phyloP scores from a whole-genome alignment of 306 rosid genomes.

The Senna siamea region DNA sequence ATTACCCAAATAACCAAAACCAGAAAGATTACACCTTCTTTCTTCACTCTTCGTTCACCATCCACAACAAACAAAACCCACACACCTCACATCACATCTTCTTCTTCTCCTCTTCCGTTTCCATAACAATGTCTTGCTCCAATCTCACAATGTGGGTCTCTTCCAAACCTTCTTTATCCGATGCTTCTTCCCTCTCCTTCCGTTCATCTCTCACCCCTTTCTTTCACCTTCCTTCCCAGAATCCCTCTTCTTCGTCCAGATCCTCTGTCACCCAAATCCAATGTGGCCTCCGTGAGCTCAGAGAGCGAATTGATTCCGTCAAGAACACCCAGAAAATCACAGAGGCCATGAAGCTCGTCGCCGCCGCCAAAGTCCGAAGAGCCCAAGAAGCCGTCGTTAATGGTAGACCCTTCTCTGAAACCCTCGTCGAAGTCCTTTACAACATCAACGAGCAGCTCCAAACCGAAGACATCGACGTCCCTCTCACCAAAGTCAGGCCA shows the following conservation, averaged over 20 bases:
- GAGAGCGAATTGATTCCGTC: constrained; percentile 60
- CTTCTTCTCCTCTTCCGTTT: constrained; percentile 39
- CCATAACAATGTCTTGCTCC: constrained; percentile 54
- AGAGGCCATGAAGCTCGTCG: constrained; percentile 84
- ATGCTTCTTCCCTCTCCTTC: constrained; percentile 54
- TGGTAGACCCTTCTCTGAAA: constrained; percentile 75
- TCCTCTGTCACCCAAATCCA: constrained; percentile 49
- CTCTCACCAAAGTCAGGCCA: constrained; percentile 63
- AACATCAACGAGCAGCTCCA: constrained; percentile 78
- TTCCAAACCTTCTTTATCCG: constrained; percentile 65
- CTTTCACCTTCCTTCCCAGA: constrained; percentile 52
- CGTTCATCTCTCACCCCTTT: constrained; percentile 53
- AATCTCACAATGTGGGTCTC: constrained; percentile 54
- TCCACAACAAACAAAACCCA: no score
- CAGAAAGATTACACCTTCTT: no score
- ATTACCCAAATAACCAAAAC: no score
- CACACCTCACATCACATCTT: constrained; percentile 11
- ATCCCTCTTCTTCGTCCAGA: constrained; percentile 33
- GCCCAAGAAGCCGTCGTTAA: constrained; percentile 80
- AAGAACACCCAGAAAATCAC: constrained; percentile 77
- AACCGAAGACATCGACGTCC: constrained; percentile 60
- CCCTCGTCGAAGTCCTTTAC: constrained; percentile 76
- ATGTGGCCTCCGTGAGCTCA: constrained; percentile 68
- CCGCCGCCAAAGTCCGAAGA: constrained; percentile 75
- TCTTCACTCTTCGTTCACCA: no score